Evolutionary conservation across 768 basidiomycete genomes (phyloP), one percentile per base, ranked within the genome.

Genomic region (Favolaschia claudopus): DNA sequence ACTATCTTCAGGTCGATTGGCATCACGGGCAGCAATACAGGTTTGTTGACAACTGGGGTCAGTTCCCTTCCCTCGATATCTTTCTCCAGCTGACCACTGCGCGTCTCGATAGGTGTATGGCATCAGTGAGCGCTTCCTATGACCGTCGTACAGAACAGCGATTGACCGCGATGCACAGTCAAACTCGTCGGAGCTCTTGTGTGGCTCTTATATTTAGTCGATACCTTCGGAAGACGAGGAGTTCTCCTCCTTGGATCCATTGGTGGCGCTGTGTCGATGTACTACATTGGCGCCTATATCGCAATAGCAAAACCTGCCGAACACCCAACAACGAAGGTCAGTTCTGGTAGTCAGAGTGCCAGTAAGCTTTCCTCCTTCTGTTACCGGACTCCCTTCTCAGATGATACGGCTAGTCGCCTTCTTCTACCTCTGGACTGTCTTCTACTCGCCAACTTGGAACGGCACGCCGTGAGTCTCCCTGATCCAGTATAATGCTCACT

Each of bases 1-100:
- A 82, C 80, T 1, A 75, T 85, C 24, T 82, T 84, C 74, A 70
- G 67, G 28, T 77, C 76, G 4, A 76, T 85, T 32, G 83, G 83
- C 2, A 64, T 84, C 34, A 72, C 70, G 4, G 77, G 77, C 4
- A 69, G 69, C 9, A 74, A 66, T 36, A 74, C 70, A 7, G 59
- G 71, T 3, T 71, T 80, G 10, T 75, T 81, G 52, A 78, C 78
- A 0, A 81, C 82, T 20, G 82, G 82, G n/a, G 62, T 63, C 36
- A 38, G 59, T 55, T 6, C 13, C 29, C 0, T 29, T 5, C 12
- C 14, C 9, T 24, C 2, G 1, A 1, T 29, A 5, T 25, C 17
- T 2, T 22, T 19, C 12, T 10, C 12, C 22, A 36, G 10, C 29
- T 60, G 13, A 60, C 20, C 4, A 19, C 14, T 20, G n/a, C 37